These are phyloP conservation scores for Plasmodium cynomolgi DNA, from an alignment of 169 alveolate species.

Conservation along the genomic window DNA sequence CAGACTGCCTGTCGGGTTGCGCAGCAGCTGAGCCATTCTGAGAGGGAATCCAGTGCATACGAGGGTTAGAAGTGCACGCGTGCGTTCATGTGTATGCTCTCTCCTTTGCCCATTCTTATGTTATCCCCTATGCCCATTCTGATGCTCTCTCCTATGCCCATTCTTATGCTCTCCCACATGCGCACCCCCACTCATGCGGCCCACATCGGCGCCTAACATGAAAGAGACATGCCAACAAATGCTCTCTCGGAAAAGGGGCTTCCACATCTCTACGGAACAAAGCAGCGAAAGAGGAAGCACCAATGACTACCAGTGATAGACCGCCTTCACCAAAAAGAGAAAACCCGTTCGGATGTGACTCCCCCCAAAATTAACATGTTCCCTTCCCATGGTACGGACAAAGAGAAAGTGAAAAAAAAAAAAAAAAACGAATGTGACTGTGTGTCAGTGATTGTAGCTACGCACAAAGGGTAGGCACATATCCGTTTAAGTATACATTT, in stretches of 20 bases:
- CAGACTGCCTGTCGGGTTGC: background rate
- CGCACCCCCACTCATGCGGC: background rate
- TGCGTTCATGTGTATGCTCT: background rate
- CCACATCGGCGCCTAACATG: background rate
- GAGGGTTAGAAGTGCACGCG: background rate
- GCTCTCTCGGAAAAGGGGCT: background rate
- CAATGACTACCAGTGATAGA: background rate
- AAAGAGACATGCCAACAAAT: background rate
- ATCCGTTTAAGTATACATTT: background rate
- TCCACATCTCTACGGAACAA: background rate
- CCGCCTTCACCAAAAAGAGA: background rate
- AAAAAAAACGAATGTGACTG: background rate
- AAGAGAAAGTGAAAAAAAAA: background rate
- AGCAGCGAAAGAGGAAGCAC: background rate
- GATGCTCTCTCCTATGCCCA: background rate
- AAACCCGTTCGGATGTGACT: background rate
- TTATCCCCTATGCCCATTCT: background rate
- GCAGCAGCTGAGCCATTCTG: background rate
- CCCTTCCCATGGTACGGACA: background rate
- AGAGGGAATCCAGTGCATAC: background rate
- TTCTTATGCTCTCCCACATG: background rate
- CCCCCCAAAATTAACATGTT: background rate
- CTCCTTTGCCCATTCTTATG: background rate
- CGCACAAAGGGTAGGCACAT: background rate
- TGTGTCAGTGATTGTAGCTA: background rate